Percentiles rank a stretch among this genome's conserved stretches.
phyloP scores from a whole-genome alignment of 176 grass and related monocot species.

The Triticum urartu region DNA sequence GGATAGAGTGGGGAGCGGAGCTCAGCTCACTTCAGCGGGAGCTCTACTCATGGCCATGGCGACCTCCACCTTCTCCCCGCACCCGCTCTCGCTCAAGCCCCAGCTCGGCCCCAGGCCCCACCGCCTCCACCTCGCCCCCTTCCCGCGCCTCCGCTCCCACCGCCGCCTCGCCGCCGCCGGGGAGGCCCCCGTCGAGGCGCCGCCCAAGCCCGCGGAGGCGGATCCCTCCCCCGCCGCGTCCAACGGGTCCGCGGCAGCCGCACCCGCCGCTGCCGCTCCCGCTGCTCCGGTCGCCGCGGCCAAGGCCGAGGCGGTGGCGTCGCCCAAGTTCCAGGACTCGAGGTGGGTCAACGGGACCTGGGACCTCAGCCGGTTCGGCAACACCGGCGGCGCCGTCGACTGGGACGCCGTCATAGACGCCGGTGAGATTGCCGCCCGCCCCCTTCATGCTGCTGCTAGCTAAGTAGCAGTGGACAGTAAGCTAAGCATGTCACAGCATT shows the following conservation, averaged over 20 bases:
- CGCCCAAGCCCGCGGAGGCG: not conserved
- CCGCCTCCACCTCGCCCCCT: constrained; percentile 10
- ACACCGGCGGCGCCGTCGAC: constrained; percentile 60
- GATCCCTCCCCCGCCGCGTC: constrained; percentile 28
- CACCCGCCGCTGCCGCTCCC: not conserved
- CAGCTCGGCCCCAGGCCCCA: not conserved
- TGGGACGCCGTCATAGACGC: constrained; percentile 96
- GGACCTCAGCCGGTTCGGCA: constrained; percentile 73
- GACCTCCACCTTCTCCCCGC: constrained; percentile 46
- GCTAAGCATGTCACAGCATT: not conserved
- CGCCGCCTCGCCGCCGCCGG: constrained; percentile 28
- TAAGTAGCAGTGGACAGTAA: not conserved
- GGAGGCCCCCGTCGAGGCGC: constrained; percentile 37
- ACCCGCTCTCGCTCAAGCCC: constrained; percentile 18
- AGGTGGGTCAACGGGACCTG: constrained; percentile 91
- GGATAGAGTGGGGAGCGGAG: constrained; percentile 11
- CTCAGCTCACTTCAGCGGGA: not conserved
- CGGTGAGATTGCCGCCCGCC: constrained; percentile 34
- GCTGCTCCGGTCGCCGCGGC: not conserved
- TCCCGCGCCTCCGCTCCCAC: constrained; percentile 22
- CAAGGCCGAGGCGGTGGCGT: not conserved
- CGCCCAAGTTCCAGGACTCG: constrained; percentile 54
- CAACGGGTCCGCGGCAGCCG: constrained; percentile 31
- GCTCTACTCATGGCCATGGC: constrained; percentile 45
- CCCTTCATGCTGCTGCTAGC: not conserved